Evolutionary conservation across 345 rosid species (phyloP).

Genomic region (Corchorus capsularis): DNA sequence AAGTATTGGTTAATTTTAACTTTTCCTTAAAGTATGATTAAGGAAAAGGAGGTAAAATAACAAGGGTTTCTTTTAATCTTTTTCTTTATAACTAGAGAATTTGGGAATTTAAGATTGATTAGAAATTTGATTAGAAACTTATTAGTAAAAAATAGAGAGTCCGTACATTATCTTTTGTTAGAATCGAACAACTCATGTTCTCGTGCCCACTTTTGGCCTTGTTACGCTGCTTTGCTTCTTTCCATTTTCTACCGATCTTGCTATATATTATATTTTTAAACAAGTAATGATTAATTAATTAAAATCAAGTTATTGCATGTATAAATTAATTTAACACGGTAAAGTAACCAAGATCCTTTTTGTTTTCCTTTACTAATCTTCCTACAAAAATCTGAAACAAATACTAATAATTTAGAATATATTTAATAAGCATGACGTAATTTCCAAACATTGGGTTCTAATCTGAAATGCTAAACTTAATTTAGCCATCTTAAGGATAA

Average conservation of each 20-base stretch:
- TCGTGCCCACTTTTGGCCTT: not conserved
- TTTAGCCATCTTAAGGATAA: not conserved
- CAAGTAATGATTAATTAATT: not conserved
- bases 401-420: too few relatives aligned
- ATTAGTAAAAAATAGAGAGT: not conserved
- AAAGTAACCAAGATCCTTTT: not conserved
- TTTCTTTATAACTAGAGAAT: not conserved
- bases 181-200: constrained; percentile 2
- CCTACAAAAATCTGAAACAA: not conserved
- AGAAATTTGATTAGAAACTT: not conserved
- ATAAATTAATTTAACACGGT: not conserved
- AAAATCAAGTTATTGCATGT: too few relatives aligned
- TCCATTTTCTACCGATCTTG: not conserved
- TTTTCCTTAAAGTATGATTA: not conserved
- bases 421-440: too few relatives aligned
- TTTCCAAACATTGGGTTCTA: too few relatives aligned
- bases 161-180: not conserved
- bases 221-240: constrained; percentile 2
- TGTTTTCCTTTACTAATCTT: not conserved
- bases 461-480: not conserved
- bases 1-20: not conserved
- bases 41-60: not conserved
- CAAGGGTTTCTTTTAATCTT: too few relatives aligned
- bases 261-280: not conserved
- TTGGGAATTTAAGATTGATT: not conserved